A percentile compares a stretch with the other conserved stretches of the same genome.
Evolutionary conservation across 768 basidiomycete genomes (phyloP).

Genomic region (Naganishia kalamii): DNA sequence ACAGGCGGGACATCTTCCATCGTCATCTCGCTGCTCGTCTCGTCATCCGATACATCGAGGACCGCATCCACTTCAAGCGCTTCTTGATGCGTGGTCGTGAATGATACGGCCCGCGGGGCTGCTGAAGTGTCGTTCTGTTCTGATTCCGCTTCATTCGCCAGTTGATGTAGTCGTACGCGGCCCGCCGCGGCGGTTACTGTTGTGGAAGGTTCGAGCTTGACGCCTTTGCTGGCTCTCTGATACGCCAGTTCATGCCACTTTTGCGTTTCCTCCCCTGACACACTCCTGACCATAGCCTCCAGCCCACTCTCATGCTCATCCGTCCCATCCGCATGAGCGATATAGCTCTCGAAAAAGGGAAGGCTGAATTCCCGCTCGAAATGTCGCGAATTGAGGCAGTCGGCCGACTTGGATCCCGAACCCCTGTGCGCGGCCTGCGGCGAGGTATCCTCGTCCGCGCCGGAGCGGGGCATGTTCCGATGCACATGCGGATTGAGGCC

Average conservation of each 20-base stretch:
- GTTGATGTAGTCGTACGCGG: too few relatives aligned
- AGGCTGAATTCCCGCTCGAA: conserved; percentile 30
- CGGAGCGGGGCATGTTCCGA: neutral
- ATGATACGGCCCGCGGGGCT: neutral
- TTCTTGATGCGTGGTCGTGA: neutral
- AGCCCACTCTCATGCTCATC: neutral
- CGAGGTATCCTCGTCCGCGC: neutral
- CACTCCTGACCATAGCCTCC: neutral
- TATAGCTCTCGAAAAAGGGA: conserved; percentile 22
- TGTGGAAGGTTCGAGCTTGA: neutral
- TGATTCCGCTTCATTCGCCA: neutral
- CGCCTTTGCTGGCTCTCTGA: neutral
- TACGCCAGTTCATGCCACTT: conserved; percentile 1
- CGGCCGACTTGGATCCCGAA: conserved; percentile 27
- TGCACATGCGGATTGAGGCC: conserved; percentile 10
- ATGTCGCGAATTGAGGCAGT: conserved; percentile 33
- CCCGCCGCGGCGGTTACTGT: too few relatives aligned
- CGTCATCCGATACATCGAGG: neutral
- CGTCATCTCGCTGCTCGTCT: neutral
- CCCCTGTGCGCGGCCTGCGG: neutral
- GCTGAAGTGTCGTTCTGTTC: neutral
- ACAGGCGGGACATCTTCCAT: neutral
- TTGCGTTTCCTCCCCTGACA: neutral
- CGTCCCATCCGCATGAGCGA: neutral
- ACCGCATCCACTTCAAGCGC: neutral